These are phyloP conservation scores for Podospora australis DNA, from an alignment of 495 filamentous ascomycete genomes.

Conservation along the genomic window DNA sequence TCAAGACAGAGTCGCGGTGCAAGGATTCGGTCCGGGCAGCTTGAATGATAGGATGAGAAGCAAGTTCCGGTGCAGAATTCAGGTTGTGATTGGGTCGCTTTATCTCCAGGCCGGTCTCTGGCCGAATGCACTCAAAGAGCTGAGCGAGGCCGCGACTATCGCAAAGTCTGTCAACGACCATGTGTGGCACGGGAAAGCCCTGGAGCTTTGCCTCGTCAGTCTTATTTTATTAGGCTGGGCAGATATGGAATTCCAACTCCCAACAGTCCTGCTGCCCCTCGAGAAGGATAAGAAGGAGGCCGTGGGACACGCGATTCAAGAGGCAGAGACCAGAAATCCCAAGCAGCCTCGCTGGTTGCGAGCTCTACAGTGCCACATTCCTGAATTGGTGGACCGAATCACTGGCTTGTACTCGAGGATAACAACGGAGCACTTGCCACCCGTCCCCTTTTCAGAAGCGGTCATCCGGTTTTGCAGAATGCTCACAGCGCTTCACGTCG, in stretches of 20 bases:
- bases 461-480: constrained; percentile 73
- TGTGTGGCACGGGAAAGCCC: constrained; percentile 92
- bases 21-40: constrained; percentile 71
- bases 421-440: constrained; percentile 73
- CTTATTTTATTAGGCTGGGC: constrained; percentile 81
- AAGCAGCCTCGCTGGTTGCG: constrained; percentile 39
- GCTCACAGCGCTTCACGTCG: constrained; percentile 61
- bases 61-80: constrained; percentile 73
- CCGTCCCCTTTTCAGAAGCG: constrained; percentile 73
- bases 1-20: constrained; percentile 74
- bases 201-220: constrained; percentile 78
- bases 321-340: constrained; percentile 36
- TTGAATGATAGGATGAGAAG: constrained; percentile 69
- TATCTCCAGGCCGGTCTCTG: constrained; percentile 85
- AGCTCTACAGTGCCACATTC: constrained; percentile 35
- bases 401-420: constrained; percentile 76
- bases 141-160: constrained; percentile 69
- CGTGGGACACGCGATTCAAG: constrained; percentile 40
- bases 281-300: constrained; percentile 41
- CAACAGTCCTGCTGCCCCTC: constrained; percentile 41
- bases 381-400: constrained; percentile 68
- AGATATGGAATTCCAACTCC: constrained; percentile 79
- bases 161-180: constrained; percentile 82
- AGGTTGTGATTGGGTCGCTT: constrained; percentile 74
- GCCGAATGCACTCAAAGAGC: constrained; percentile 81